Evolutionary conservation across 1,139 yeast species (phyloP).

Genomic region (Pichia terricola): DNA sequence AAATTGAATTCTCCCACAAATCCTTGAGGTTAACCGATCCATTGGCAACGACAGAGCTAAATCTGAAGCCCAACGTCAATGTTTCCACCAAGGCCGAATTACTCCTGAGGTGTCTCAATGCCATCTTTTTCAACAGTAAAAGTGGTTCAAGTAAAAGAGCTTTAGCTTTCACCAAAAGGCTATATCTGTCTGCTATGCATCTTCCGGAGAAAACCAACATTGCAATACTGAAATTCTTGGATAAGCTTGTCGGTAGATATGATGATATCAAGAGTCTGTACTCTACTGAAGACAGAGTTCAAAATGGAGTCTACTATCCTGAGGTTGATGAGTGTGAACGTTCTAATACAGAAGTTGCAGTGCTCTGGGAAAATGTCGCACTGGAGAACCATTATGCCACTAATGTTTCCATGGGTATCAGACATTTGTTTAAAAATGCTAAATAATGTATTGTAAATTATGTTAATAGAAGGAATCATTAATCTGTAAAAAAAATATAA

Average conservation of each 20-base stretch:
- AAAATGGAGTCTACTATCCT: slow-evolving; percentile 62
- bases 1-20: slow-evolving; percentile 77
- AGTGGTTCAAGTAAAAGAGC: slow-evolving; percentile 68
- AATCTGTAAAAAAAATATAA: neutral
- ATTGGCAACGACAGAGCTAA: slow-evolving; percentile 26
- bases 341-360: slow-evolving; percentile 79
- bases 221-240: slow-evolving; percentile 68
- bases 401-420: slow-evolving; percentile 51
- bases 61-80: slow-evolving; percentile 61
- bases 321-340: slow-evolving; percentile 64
- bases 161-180: slow-evolving; percentile 72
- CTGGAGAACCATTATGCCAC: slow-evolving; percentile 79
- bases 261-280: slow-evolving; percentile 66
- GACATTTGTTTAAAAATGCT: slow-evolving; percentile 28
- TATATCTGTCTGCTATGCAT: slow-evolving; percentile 57
- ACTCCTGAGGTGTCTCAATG: slow-evolving; percentile 66
- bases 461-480: no score
- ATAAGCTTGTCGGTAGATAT: slow-evolving; percentile 61
- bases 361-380: slow-evolving; percentile 78
- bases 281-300: slow-evolving; percentile 81
- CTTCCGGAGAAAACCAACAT: slow-evolving; percentile 83
- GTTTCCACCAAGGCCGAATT: slow-evolving; percentile 86
- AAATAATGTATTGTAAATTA: slow-evolving; percentile 1
- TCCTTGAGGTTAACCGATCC: slow-evolving; percentile 76
- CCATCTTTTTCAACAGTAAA: slow-evolving; percentile 68